Evolutionary conservation across 1,284 basidiomycete species (phyloP).

Genomic region (Cryptococcus wingfieldii): DNA sequence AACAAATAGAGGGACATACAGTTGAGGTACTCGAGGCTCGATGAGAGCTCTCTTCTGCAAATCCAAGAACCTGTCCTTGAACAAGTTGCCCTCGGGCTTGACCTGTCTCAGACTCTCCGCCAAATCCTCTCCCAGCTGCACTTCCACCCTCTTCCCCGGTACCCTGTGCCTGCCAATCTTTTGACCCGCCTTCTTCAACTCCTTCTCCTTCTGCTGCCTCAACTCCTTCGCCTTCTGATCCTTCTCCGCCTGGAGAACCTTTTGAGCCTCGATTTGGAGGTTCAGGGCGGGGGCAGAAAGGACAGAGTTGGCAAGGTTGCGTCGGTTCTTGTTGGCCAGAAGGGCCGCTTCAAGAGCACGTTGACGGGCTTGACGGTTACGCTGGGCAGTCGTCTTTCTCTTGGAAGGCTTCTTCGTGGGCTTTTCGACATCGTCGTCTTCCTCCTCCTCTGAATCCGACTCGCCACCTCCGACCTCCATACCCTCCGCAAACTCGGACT

Average conservation of each 20-base stretch:
- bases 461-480: slow-evolving; percentile 59
- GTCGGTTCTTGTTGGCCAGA: slow-evolving; percentile 19
- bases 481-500: slow-evolving; percentile 49
- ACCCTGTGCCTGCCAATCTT: slow-evolving; percentile 74
- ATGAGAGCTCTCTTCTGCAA: slow-evolving; percentile 51
- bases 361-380: slow-evolving; percentile 40
- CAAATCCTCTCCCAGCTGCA: slow-evolving; percentile 88
- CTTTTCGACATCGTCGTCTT: slow-evolving; percentile 45
- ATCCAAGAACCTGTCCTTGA: slow-evolving; percentile 75
- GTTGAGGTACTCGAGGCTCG: slow-evolving; percentile 56
- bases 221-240: slow-evolving; percentile 40
- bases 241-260: slow-evolving; percentile 24
- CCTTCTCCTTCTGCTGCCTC: slow-evolving; percentile 62
- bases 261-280: slow-evolving; percentile 28
- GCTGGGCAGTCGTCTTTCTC: slow-evolving; percentile 60
- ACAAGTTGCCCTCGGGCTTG: slow-evolving; percentile 91
- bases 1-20: slow-evolving; percentile 54
- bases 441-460: slow-evolving; percentile 51
- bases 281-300: slow-evolving; percentile 23
- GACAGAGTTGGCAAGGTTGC: slow-evolving; percentile 29
- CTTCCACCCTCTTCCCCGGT: slow-evolving; percentile 64
- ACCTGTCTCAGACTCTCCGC: slow-evolving; percentile 78
- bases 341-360: slow-evolving; percentile 4
- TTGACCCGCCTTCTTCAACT: slow-evolving; percentile 53
- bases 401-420: slow-evolving; percentile 53